Conservation (phyloP, 2,329 filamentous ascomycete species). For the Fusarium sp. region DNA sequence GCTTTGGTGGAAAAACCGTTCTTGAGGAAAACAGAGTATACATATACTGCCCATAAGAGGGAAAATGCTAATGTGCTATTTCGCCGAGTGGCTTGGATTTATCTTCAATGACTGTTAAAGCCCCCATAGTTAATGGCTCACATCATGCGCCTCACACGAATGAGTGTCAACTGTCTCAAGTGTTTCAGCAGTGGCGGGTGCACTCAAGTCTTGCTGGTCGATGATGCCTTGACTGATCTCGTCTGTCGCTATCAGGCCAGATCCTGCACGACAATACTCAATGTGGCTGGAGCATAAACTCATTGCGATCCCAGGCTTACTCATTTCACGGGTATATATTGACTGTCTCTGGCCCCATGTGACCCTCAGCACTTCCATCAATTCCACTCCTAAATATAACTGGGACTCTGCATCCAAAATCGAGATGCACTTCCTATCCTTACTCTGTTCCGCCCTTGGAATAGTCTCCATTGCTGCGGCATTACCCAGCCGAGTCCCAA, state of each 20-base stretch:
- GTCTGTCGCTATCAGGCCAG: not conserved
- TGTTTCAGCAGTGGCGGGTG: not conserved
- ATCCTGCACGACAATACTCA: not conserved
- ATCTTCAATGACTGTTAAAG: not conserved
- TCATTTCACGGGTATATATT: not conserved
- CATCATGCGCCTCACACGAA: too few relatives aligned
- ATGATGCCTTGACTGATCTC: not conserved
- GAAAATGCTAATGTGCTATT: not conserved
- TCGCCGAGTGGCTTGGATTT: not conserved
- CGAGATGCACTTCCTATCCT: not conserved
- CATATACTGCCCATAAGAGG: too few relatives aligned
- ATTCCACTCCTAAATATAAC: not conserved
- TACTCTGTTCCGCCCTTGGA: not conserved
- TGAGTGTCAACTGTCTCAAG: not conserved
- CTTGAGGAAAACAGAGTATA: too few relatives aligned
- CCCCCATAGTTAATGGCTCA: too few relatives aligned
- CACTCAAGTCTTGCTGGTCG: not conserved
- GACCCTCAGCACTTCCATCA: not conserved
- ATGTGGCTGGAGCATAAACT: not conserved
- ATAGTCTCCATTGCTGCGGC: not conserved
- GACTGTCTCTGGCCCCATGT: too few relatives aligned
- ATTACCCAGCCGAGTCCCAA: not conserved
- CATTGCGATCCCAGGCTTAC: too few relatives aligned
- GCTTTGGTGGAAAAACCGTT: not conserved
- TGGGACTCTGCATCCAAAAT: too few relatives aligned